A percentile compares a stretch with the other conserved stretches of the same genome.
Conservation (phyloP, 208 protist genomes). For the Leishmania arabica region DNA sequence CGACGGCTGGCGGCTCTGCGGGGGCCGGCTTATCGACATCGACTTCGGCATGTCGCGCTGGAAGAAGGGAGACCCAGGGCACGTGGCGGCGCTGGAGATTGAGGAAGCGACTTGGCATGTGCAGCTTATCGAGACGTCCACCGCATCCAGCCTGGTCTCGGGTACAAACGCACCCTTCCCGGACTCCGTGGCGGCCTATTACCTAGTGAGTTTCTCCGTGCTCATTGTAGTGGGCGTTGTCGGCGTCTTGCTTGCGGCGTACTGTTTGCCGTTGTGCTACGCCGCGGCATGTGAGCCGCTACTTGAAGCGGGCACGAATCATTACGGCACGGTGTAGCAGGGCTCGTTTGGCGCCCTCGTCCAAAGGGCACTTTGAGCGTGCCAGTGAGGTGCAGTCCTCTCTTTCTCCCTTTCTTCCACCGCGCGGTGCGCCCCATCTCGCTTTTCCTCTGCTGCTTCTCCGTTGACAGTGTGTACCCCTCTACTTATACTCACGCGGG, state of each 20-base stretch:
- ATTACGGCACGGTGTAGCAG: conserved; percentile 25
- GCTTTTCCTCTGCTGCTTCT: not conserved
- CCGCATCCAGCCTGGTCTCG: conserved; percentile 29
- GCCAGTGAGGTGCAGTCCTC: not conserved
- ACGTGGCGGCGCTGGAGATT: conserved; percentile 87
- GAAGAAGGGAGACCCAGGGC: conserved; percentile 88
- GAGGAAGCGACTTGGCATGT: conserved; percentile 74
- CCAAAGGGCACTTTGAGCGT: not conserved
- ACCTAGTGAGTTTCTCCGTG: conserved; percentile 16
- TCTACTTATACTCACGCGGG: not conserved
- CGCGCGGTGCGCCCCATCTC: not conserved
- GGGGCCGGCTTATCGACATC: conserved; percentile 76
- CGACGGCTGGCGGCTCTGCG: conserved; percentile 77
- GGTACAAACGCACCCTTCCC: not conserved
- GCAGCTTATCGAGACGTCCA: conserved; percentile 70
- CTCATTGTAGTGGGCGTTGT: conserved; percentile 22
- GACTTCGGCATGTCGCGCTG: conserved; percentile 91
- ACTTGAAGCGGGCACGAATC: conserved; percentile 7
- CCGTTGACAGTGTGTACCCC: not conserved
- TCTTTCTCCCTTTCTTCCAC: not conserved
- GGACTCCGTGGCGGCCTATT: conserved; percentile 13
- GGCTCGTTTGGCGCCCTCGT: too few species aligned
- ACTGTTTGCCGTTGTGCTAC: conserved; percentile 16
- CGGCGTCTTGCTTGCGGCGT: conserved; percentile 18
- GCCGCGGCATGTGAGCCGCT: conserved; percentile 8